Conservation (phyloP, 2,329 filamentous ascomycete genomes). For the Zasmidium citrigriseum region DNA sequence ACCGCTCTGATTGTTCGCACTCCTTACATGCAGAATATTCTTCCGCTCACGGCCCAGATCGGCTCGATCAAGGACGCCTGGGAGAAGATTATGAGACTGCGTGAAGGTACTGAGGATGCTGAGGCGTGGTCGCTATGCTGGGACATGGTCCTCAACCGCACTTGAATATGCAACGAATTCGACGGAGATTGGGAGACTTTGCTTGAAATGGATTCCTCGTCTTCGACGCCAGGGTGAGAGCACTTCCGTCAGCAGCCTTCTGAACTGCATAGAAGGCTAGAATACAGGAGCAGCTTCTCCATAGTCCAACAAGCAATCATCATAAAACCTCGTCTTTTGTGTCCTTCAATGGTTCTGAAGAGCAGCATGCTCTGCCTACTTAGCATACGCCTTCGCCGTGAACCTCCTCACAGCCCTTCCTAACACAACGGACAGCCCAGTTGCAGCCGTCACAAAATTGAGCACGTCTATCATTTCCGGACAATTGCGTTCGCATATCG, state of each 20-base stretch:
- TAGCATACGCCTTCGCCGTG: constrained; percentile 36
- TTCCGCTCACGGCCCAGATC: background rate
- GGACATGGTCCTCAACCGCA: background rate
- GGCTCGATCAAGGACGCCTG: background rate
- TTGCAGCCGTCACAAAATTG: too few species aligned
- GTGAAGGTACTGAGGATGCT: background rate
- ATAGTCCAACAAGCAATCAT: too few species aligned
- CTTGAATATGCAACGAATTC: background rate
- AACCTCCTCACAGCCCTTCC: constrained; percentile 50
- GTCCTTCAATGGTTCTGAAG: too few species aligned
- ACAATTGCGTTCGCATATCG: too few species aligned
- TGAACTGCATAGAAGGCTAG: too few species aligned
- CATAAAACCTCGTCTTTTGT: too few species aligned
- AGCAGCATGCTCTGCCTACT: background rate
- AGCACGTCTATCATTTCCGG: too few species aligned
- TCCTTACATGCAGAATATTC: background rate
- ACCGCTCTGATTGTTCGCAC: background rate
- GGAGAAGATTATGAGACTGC: background rate
- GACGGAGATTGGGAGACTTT: background rate
- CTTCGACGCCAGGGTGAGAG: too few species aligned
- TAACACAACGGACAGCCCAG: too few species aligned
- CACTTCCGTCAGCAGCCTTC: too few species aligned
- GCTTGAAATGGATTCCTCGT: too few species aligned
- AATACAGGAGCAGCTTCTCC: background rate
- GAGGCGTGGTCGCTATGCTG: background rate